A percentile compares a stretch with the other conserved stretches of the same genome.
phyloP scores from a whole-genome alignment of 176 grass and related monocot genomes.

The Oryza officinalis region DNA sequence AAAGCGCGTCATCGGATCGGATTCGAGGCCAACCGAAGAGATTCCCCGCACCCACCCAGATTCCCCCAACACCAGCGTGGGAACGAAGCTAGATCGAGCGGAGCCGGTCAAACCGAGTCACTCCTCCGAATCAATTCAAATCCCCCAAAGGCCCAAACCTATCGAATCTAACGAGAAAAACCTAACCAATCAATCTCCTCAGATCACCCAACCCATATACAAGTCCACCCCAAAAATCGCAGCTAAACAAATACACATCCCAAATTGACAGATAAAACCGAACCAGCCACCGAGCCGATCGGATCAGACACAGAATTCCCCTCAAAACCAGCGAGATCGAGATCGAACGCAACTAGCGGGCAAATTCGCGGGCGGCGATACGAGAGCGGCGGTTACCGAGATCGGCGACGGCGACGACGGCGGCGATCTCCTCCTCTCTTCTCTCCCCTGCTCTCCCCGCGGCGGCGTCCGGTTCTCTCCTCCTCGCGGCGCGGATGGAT shows the following conservation, averaged over 20 bases:
- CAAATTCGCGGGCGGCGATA: background rate
- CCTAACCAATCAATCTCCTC: background rate
- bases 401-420: background rate
- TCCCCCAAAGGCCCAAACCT: background rate
- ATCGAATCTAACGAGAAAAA: background rate
- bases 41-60: background rate
- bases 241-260: background rate
- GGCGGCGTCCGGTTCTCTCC: background rate
- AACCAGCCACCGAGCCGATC: background rate
- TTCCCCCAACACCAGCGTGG: conserved; percentile 17
- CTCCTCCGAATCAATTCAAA: conserved; percentile 12
- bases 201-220: background rate
- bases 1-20: background rate
- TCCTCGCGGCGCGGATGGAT: background rate
- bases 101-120: background rate
- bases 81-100: conserved; percentile 26
- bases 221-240: background rate
- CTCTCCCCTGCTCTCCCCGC: conserved; percentile 38
- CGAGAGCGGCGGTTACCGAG: conserved; percentile 34
- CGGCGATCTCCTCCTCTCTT: conserved; percentile 1
- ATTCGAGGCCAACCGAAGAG: background rate
- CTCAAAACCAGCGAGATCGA: background rate
- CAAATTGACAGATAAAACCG: background rate
- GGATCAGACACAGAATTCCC: background rate
- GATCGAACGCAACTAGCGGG: background rate